Evolutionary conservation across 768 basidiomycete genomes (phyloP), one percentile per base, ranked within the genome.

Genomic region (Collybiopsis confluens): DNA sequence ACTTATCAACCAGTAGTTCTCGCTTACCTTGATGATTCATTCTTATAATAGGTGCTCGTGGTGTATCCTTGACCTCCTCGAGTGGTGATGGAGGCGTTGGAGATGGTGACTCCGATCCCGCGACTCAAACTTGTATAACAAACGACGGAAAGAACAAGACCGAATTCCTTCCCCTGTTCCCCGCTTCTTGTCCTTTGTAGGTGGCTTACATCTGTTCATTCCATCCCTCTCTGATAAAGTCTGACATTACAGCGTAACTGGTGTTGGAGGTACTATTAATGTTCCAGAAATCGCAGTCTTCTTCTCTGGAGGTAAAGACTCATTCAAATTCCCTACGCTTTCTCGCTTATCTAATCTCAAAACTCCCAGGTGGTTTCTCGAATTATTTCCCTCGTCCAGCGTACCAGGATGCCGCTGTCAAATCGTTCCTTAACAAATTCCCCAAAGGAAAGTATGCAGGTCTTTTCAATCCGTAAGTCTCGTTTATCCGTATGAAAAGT

Each of bases 21-120:
- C 13, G 13, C 20, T 15, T 13, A 41, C 13, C 21, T 8, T 46
- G 16, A 9, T 4, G 20, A 18, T 15, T 11, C 28, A 11, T 40
- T 6, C 9, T 4, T 15, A 28, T 44, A 33, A 16, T 54, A 82
- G 86, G 86, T 54, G 79, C 73, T 46, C 80, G 86, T 1, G 89
- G 89, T 16, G 73, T 83, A 16, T 82, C 86, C 7, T 40, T 90
- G 15, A 62, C 82, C 36, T 87, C 87, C 66, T 73, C 81, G 11
- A 85, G 83, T 20, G 86, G 87, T 16, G 87, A 90, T 56, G 62
- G 62, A 13, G 88, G 88, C 16, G 88, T 88, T 16, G 88, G 88
- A 2, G 87, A 84, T 61, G 75, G 78, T 24, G 60, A 83, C 58
- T 45, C 76, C 1, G 55, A 86, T 61, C 82, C 82, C 16, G 66